Base-by-base conservation (phyloP, 2,329 filamentous ascomycete species). In the Stagonosporopsis rhizophila region DNA sequence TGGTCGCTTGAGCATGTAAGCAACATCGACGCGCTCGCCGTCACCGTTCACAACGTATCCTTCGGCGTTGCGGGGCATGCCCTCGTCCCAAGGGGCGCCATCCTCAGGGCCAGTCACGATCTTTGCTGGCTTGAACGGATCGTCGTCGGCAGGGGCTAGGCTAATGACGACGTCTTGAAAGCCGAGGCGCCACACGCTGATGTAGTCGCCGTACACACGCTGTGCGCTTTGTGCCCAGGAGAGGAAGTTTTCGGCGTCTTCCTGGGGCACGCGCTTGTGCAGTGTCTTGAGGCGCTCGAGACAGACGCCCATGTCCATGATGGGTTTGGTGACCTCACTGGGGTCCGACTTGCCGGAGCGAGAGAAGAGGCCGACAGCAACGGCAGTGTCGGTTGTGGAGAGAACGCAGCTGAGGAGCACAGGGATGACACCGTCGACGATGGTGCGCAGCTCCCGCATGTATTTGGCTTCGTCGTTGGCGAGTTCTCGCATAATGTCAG, bases 101-200 rank as follows among this genome's bases (percentile, higher is more conserved):
- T 77, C 76, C 2, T 71, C 73, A 80, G 88, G 49, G 79, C 69
- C 71, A 17, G 71, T 66, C 15, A 76, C 66, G 6, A 73, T 56
- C 52, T 69, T 76, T 12, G 72, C 70, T 9, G 69, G 71, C 39
- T 81, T 60, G 84, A 86, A 78, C 85, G 72, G 67, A 35, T 86
- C 82, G 44, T 89, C 86, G 30, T 88, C 86, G 4, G 87, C 85
- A 7, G 92, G 90, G 1, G 92, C 92, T 30, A 98, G 85, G 71
- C 96, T 98, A 66, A 99, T 91, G 45, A 98, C 87, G 19, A 99
- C 87, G 72, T 96, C 93, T 69, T 96, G 90, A 75, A 98, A 99
- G 0, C 95, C 95, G 44, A 98, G 83, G 27, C 92, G 85, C 95
- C 95, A 99, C 7, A 89, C 88, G 69, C 87, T 87, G 28, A 98